These are phyloP conservation scores for Chrysanthemum makinoi DNA, from an alignment of 129 eudicot genomes.

Conservation along the genomic window DNA sequence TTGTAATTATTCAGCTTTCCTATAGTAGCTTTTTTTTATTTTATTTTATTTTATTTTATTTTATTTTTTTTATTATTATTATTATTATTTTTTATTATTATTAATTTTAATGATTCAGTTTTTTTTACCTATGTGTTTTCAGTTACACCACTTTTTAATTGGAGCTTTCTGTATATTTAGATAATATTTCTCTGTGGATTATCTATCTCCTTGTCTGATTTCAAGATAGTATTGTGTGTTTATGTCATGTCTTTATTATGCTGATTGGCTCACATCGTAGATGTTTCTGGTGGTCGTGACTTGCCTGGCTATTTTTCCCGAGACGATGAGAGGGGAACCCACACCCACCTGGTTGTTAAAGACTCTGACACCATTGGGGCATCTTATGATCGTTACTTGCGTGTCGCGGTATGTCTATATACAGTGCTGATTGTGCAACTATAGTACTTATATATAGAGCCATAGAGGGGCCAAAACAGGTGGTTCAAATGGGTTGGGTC, in stretches of 20 bases:
- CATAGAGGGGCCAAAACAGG: too few species aligned
- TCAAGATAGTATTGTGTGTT: conserved; percentile 6
- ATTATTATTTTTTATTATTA: too few species aligned
- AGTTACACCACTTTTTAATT: too few species aligned
- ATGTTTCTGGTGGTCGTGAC: conserved; percentile 62
- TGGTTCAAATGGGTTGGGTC: too few species aligned
- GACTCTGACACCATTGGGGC: conserved; percentile 70
- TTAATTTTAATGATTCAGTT: too few species aligned
- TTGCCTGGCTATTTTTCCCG: conserved; percentile 45
- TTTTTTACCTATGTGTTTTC: too few species aligned
- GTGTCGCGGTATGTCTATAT: conserved; percentile 46
- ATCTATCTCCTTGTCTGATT: not conserved
- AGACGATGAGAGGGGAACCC: conserved; percentile 50
- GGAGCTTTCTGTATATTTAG: too few species aligned
- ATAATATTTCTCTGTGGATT: not conserved
- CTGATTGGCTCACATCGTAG: conserved; percentile 35
- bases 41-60: too few species aligned
- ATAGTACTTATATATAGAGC: not conserved
- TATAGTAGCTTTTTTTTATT: not conserved
- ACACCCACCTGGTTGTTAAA: conserved; percentile 46
- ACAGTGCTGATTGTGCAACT: conserved; percentile 1
- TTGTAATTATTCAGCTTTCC: not conserved
- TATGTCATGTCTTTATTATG: not conserved
- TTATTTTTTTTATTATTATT: too few species aligned
- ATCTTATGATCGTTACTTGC: conserved; percentile 77